Conservation (phyloP, 306 rosid species). For the Ziziphus jujuba region DNA sequence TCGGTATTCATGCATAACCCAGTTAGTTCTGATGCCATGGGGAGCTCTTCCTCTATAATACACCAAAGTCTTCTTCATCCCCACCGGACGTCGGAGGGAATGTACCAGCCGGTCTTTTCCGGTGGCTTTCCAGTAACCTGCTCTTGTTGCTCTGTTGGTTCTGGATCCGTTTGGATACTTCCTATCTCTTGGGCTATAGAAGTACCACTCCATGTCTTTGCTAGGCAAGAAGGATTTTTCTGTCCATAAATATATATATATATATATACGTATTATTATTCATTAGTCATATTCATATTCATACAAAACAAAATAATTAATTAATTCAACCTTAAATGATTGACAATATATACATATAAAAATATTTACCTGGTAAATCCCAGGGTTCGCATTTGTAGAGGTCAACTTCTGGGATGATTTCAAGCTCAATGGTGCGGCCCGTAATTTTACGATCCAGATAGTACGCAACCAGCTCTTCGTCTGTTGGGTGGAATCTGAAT, state of each 20-base stretch:
- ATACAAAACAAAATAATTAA: too few species aligned
- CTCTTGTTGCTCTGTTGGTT: slow-evolving; percentile 83
- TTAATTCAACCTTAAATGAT: too few species aligned
- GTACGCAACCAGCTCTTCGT: slow-evolving; percentile 96
- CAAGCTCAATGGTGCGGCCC: slow-evolving; percentile 88
- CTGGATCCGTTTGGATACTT: slow-evolving; percentile 99
- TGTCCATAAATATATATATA: too few species aligned
- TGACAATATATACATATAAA: neutral
- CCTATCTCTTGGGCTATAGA: slow-evolving; percentile 85
- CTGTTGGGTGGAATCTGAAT: slow-evolving; percentile 93
- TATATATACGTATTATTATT: too few species aligned
- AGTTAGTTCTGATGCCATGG: slow-evolving; percentile 84
- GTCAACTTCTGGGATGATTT: slow-evolving; percentile 91
- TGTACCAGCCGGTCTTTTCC: slow-evolving; percentile 84
- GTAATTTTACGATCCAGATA: slow-evolving; percentile 82
- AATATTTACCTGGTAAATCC: slow-evolving; percentile 84
- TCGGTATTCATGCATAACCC: slow-evolving; percentile 99
- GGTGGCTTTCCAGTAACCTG: slow-evolving; percentile 95
- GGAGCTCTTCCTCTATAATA: slow-evolving; percentile 94
- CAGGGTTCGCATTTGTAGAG: slow-evolving; percentile 97
- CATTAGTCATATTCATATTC: too few species aligned
- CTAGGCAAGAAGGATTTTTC: slow-evolving; percentile 86
- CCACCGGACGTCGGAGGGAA: slow-evolving; percentile 59
- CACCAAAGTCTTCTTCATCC: slow-evolving; percentile 95
- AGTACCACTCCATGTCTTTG: slow-evolving; percentile 98